Evolutionary conservation across 257 asterid species (phyloP).

Genomic region (Verbascum thapsus): DNA sequence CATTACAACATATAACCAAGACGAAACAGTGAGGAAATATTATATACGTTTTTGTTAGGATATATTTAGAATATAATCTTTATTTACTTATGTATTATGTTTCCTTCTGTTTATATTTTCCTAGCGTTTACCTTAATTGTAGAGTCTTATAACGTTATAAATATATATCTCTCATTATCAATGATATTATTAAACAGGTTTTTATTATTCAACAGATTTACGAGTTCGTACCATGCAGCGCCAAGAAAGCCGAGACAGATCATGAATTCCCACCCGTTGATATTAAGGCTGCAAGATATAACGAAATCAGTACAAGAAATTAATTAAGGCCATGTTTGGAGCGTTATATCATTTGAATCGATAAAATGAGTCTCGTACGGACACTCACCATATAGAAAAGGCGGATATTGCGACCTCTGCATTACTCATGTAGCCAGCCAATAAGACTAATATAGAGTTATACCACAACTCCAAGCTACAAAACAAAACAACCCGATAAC

Average conservation of each 20-base stretch:
- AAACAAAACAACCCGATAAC: not conserved
- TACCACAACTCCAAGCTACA: slow-evolving; percentile 47
- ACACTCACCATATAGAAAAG: slow-evolving; percentile 41
- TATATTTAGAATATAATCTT: too few species aligned
- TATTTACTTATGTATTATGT: too few species aligned
- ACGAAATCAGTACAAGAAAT: slow-evolving; percentile 4
- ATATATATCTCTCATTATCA: too few species aligned
- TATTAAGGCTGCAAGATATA: slow-evolving; percentile 49
- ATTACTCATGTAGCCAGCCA: slow-evolving; percentile 40
- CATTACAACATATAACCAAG: too few species aligned
- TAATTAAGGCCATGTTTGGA: too few species aligned
- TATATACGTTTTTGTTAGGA: not conserved
- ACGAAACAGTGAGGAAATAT: not conserved
- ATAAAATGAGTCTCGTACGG: not conserved
- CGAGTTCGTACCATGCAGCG: slow-evolving; percentile 53
- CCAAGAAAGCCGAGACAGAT: slow-evolving; percentile 61
- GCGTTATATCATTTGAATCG: too few species aligned
- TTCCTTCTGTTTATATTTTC: too few species aligned
- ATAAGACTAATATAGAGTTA: slow-evolving; percentile 44
- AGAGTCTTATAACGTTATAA: too few species aligned
- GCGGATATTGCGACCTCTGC: slow-evolving; percentile 45
- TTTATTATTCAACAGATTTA: too few species aligned
- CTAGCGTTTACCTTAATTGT: too few species aligned
- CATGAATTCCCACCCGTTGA: slow-evolving; percentile 69
- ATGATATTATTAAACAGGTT: too few species aligned